These are phyloP conservation scores for Acanthamoeba lugdunensis DNA, from an alignment of 208 protist species.

Conservation along the genomic window DNA sequence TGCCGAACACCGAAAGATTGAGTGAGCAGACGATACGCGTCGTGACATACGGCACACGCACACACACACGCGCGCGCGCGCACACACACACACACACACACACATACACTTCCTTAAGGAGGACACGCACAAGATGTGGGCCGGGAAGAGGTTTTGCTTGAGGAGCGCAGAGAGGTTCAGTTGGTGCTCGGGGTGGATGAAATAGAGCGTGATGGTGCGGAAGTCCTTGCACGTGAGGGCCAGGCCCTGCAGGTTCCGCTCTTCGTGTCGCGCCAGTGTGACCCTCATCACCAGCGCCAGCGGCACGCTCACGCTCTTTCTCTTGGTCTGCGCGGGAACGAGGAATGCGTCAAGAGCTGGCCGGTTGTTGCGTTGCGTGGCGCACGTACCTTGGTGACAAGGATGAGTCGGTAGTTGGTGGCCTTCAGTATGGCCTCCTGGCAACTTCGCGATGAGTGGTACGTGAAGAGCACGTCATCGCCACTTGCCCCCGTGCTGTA, in stretches of 20 bases:
- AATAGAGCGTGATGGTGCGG: neutral
- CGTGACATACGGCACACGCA: no score
- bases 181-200: neutral
- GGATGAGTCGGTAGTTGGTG: neutral
- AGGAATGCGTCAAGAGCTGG: neutral
- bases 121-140: neutral
- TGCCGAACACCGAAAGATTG: no score
- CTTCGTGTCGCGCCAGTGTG: neutral
- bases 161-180: neutral
- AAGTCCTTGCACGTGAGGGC: slow-evolving; percentile 6
- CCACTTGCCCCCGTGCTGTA: neutral
- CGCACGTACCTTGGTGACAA: neutral
- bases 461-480: neutral
- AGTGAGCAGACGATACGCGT: no score
- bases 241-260: neutral
- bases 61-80: neutral
- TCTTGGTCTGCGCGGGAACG: neutral
- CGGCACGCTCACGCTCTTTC: neutral
- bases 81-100: slow-evolving; percentile 14
- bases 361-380: neutral
- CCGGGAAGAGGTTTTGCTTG: neutral
- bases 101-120: neutral
- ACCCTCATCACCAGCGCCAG: neutral
- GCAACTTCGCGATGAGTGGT: neutral
- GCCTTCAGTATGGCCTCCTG: neutral